Evolutionary conservation across 768 basidiomycete species (phyloP).

Genomic region (Crucibulum laeve): DNA sequence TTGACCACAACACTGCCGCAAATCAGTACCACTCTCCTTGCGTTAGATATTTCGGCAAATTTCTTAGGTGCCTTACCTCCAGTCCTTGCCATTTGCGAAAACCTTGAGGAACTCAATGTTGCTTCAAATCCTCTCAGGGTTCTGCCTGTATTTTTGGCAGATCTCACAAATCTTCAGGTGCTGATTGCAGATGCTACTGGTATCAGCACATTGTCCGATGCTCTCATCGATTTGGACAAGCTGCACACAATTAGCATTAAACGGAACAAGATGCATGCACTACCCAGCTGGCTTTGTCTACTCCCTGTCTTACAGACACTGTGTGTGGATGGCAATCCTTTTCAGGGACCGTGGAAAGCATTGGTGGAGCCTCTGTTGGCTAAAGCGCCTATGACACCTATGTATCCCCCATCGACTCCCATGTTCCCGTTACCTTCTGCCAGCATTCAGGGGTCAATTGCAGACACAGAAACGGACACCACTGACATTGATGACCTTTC

Average conservation of each 20-base stretch:
- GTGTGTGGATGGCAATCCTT: slow-evolving; percentile 93
- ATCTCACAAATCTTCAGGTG: slow-evolving; percentile 74
- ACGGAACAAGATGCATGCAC: slow-evolving; percentile 79
- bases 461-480: slow-evolving; percentile 37
- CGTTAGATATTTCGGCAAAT: slow-evolving; percentile 90
- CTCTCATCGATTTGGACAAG: slow-evolving; percentile 67
- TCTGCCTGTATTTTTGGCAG: slow-evolving; percentile 85
- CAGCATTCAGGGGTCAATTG: slow-evolving; percentile 30
- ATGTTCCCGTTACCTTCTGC: slow-evolving; percentile 49
- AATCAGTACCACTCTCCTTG: slow-evolving; percentile 76
- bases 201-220: slow-evolving; percentile 69
- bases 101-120: slow-evolving; percentile 91
- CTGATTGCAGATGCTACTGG: slow-evolving; percentile 92
- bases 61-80: slow-evolving; percentile 81
- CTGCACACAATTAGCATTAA: slow-evolving; percentile 89
- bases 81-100: slow-evolving; percentile 71
- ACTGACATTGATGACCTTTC: slow-evolving; percentile 58
- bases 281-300: slow-evolving; percentile 94
- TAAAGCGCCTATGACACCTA: slow-evolving; percentile 53
- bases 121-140: slow-evolving; percentile 87
- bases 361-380: slow-evolving; percentile 81
- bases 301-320: slow-evolving; percentile 82
- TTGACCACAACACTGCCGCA: slow-evolving; percentile 66
- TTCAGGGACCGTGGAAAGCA: slow-evolving; percentile 90
- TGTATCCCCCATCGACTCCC: slow-evolving; percentile 65